Evolutionary conservation across 345 rosid genomes (phyloP), one percentile per base, ranked within the genome.

Genomic region (Gossypium stocksii): DNA sequence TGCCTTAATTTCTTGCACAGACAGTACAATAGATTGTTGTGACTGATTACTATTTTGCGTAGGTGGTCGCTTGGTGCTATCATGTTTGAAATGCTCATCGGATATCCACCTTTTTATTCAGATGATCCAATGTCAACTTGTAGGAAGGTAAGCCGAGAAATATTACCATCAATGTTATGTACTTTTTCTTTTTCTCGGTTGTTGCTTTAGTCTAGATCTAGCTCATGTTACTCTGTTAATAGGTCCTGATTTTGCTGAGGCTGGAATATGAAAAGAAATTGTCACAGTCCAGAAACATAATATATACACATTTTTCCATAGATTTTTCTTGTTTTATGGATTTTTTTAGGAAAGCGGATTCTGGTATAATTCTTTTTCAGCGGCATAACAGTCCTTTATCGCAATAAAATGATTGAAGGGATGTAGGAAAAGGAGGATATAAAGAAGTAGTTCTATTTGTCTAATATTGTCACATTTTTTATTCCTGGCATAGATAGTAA

Each of bases 1-100:
- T 79, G 38, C 54, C 41, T 45, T 60, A 25, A 7, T 51, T 45
- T 72, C 34, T 51, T 73, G 75, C 29, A 69, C n/a, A 53, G 72
- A 69, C 17, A 64, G 56, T 45, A 57, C 38, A 59, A 49, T 70
- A 43, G 70, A 22, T 64, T 71, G 2, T 44, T 43, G 16, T 77
- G 23, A 77, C 64, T 85, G 41, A 74, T 34, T 27, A 27, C 78
- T 78, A 45, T 54, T 85, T 74, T 81, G 52, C 63, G 44, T 80
- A 91, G 97, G 99, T 94, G 98, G 98, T 94, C 98, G 58, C 91
- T 94, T 60, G 98, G 98, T 71, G 98, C 98, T 60, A 94, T 92
- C 57, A 94, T 91, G 97, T 94, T 84, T 68, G 98, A 94, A 83
- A 94, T 94, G 98, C 93, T 94, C 3, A 94, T 91, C 70, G 98